A percentile compares a stretch with the other conserved stretches of the same genome.
Conservation (phyloP, 73 alveolate species). For the Stentor coeruleus region DNA sequence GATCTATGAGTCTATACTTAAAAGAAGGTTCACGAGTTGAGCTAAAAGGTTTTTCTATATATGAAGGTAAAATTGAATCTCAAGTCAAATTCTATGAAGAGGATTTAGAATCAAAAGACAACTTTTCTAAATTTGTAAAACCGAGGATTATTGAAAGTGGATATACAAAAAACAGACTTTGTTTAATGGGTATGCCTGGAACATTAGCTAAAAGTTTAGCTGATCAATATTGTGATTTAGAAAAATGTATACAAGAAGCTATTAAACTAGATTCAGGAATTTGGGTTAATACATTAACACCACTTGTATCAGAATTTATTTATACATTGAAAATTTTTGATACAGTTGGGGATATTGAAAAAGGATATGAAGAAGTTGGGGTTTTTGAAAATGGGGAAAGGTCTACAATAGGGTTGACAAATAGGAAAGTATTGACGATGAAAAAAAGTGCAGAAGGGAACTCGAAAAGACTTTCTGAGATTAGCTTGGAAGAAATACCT, state of each 20-base stretch:
- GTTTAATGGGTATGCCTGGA: not conserved
- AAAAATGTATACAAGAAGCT: not conserved
- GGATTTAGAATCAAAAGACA: not conserved
- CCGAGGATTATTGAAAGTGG: not conserved
- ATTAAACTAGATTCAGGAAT: not conserved
- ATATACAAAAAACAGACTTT: not conserved
- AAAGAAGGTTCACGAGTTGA: not conserved
- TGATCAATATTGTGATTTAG: not conserved
- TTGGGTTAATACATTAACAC: not conserved
- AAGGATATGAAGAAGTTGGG: not conserved
- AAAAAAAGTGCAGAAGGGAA: not conserved
- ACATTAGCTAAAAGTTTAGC: not conserved
- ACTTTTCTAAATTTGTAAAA: not conserved
- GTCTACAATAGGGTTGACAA: not conserved
- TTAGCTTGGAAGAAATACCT: slow-evolving; percentile 4
- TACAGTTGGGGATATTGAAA: not conserved
- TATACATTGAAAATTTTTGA: not conserved
- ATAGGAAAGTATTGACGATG: slow-evolving; percentile 12
- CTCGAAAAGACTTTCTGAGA: not conserved
- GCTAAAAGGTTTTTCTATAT: not conserved
- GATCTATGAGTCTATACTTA: not conserved
- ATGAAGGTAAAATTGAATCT: not conserved
- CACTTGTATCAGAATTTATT: not conserved
- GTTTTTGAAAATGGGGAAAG: slow-evolving; percentile 6
- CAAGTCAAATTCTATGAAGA: not conserved